Evolutionary conservation across 192 early-diverging fungal species (phyloP).

Genomic region (Haplosporangium gracile): DNA sequence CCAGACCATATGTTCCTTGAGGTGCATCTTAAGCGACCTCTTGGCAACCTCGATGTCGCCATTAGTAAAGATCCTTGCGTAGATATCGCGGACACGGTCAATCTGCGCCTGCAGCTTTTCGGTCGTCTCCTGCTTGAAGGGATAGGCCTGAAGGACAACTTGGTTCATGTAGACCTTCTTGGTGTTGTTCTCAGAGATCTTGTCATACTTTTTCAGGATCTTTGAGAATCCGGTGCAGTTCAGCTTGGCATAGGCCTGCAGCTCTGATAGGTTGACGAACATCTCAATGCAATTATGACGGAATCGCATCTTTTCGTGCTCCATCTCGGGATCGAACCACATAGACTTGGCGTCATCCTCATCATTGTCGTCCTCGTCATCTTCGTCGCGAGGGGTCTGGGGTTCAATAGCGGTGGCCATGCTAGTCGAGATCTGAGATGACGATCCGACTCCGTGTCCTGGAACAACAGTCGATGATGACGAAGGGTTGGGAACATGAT

Average conservation of each 20-base stretch:
- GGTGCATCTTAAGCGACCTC: conserved; percentile 80
- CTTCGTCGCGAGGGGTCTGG: conserved; percentile 14
- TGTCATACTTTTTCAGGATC: conserved; percentile 98
- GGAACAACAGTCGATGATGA: neutral
- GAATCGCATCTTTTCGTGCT: conserved; percentile 52
- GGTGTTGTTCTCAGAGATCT: conserved; percentile 82
- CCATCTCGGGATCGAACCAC: conserved; percentile 55
- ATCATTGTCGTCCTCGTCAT: conserved; percentile 27
- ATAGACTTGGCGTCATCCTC: conserved; percentile 42
- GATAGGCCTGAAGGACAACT: conserved; percentile 73
- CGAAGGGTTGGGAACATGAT: conserved; percentile 23
- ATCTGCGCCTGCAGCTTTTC: conserved; percentile 74
- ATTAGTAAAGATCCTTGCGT: conserved; percentile 74
- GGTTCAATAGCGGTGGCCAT: neutral
- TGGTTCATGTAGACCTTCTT: conserved; percentile 79
- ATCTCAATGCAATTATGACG: conserved; percentile 74
- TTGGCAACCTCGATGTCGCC: conserved; percentile 74
- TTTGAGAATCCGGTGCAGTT: conserved; percentile 96
- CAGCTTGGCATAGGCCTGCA: conserved; percentile 89
- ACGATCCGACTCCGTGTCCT: conserved; percentile 24
- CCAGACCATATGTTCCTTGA: conserved; percentile 94
- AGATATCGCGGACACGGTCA: conserved; percentile 68
- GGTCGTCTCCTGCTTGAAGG: conserved; percentile 78
- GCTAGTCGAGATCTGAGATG: conserved; percentile 18
- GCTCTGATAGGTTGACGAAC: conserved; percentile 87